Evolutionary conservation across 192 early-diverging fungal genomes (phyloP).

Genomic region (Podila epigama): DNA sequence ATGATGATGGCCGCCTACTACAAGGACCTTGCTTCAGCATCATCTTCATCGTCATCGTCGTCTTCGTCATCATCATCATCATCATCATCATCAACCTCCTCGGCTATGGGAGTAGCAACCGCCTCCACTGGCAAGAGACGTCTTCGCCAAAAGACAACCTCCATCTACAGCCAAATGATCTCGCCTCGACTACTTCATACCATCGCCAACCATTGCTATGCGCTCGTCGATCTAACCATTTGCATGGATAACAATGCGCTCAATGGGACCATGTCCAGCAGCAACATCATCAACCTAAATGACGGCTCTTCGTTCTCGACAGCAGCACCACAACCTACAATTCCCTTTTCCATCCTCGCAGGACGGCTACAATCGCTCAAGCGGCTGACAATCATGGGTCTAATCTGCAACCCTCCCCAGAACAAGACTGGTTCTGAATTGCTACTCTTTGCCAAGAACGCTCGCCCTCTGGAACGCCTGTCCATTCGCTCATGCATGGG

Average conservation of each 20-base stretch:
- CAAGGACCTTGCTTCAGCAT: slow-evolving; percentile 10
- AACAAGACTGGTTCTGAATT: slow-evolving; percentile 45
- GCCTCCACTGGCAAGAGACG: slow-evolving; percentile 11
- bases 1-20: background rate
- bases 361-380: slow-evolving; percentile 28
- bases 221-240: slow-evolving; percentile 36
- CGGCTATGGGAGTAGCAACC: background rate
- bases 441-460: slow-evolving; percentile 24
- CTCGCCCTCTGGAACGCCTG: slow-evolving; percentile 25
- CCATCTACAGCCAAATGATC: slow-evolving; percentile 40
- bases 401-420: slow-evolving; percentile 19
- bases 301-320: background rate
- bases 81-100: slow-evolving; percentile 3
- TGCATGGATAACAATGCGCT: slow-evolving; percentile 33
- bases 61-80: background rate
- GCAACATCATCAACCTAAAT: background rate
- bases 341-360: slow-evolving; percentile 42
- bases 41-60: slow-evolving; percentile 1
- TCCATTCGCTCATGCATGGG: slow-evolving; percentile 41
- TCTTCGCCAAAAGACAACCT: slow-evolving; percentile 40
- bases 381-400: slow-evolving; percentile 33
- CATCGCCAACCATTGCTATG: slow-evolving; percentile 38
- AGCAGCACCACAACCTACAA: slow-evolving; percentile 15
- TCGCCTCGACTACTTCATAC: slow-evolving; percentile 39
- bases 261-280: background rate